phyloP scores from a whole-genome alignment of 345 rosid species.

The Turritis glabra region DNA sequence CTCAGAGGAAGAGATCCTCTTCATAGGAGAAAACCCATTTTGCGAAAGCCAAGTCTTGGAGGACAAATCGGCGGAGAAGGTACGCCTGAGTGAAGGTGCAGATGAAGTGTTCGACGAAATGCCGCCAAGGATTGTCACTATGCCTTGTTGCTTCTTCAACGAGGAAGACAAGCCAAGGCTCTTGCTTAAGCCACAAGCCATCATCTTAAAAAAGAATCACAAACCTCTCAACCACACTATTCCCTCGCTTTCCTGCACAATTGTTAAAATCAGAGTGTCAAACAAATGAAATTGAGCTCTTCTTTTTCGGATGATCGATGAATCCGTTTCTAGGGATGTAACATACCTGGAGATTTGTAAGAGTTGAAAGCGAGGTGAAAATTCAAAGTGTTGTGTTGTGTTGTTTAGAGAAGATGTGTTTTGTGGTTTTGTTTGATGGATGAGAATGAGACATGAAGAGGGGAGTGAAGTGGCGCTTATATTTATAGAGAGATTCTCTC shows the following conservation, averaged over 20 bases:
- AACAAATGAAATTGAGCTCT: background rate
- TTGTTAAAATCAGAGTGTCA: conserved; percentile 31
- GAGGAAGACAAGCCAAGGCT: conserved; percentile 51
- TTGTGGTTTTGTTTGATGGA: conserved; percentile 19
- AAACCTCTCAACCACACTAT: conserved; percentile 1
- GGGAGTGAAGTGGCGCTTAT: conserved; percentile 38
- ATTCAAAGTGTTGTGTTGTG: conserved; percentile 6
- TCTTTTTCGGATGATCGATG: background rate
- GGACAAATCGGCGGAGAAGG: conserved; percentile 87
- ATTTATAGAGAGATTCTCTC: conserved; percentile 46
- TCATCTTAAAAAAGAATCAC: conserved; percentile 24
- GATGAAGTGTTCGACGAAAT: conserved; percentile 30
- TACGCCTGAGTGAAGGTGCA: conserved; percentile 66
- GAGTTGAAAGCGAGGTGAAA: background rate
- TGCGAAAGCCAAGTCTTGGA: conserved; percentile 68
- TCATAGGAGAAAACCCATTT: conserved; percentile 52
- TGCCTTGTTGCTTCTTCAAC: conserved; percentile 63
- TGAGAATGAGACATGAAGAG: conserved; percentile 33
- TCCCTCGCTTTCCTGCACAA: conserved; percentile 38
- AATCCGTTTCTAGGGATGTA: background rate
- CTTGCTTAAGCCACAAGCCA: conserved; percentile 53
- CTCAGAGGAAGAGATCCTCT: conserved; percentile 60
- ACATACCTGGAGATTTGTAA: conserved; percentile 27
- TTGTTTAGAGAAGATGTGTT: conserved; percentile 19
- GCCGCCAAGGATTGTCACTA: conserved; percentile 69